Evolutionary conservation across 2,329 filamentous ascomycete species (phyloP), one percentile per base, ranked within the genome.

Genomic region (Pyricularia pennisetigena): DNA sequence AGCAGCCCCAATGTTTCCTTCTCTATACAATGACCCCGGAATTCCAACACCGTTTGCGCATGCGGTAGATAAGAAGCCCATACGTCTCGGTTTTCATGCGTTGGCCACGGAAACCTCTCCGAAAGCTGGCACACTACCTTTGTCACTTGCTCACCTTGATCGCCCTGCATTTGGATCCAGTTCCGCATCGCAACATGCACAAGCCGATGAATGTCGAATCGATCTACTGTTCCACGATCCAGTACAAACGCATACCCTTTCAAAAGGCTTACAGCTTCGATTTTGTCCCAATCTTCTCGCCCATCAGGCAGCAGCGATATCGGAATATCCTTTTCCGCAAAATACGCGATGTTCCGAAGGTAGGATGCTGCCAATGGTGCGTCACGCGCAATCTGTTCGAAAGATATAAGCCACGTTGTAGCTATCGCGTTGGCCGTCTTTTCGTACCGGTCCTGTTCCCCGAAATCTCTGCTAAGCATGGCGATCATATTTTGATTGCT

Each of bases 171-270:
- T n/a, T n/a, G n/a, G n/a, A 30, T 68, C 41, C n/a, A n/a, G n/a
- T n/a, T n/a, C n/a, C n/a, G n/a, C n/a, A 73, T 75, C 4, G 73
- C 72, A 12, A 78, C 32, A 32, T 71, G 73, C 24, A 78, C 74
- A 4, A 79, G 71, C 12, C 76, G 72, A 35, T 79, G 75, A 9
- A 79, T 76, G 64, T 76, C 75, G 41, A 72, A 74, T 1, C 68
- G 69, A 14, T 68, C 49, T 2, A 26, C 3, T 9, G 68, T 67
- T 12, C 70, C 30, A 1, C 71, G 74, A 32, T 76, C 59, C 3
- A 67, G 70, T 24, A 79, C 70, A 32, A 79, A 79, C 7, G 72
- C n/a, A n/a, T n/a, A n/a, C n/a, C n/a, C n/a, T n/a, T n/a, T n/a
- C n/a, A n/a, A n/a, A n/a, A n/a, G n/a, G n/a, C n/a, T n/a, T n/a